Evolutionary conservation across 306 rosid species (phyloP).

Genomic region (Inga oerstediana): DNA sequence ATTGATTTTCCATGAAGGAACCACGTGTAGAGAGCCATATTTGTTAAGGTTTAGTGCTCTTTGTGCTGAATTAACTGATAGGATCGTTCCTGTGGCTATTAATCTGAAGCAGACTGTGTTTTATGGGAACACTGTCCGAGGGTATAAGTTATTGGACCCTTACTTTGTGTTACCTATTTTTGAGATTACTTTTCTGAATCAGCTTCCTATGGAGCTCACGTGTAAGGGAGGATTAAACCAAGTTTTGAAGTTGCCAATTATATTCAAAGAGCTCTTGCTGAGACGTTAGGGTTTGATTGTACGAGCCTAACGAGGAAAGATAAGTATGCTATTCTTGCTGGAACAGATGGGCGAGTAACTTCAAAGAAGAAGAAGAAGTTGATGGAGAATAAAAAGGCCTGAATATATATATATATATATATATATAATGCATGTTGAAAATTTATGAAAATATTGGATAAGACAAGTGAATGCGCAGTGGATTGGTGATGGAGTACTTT

Average conservation of each 20-base stretch:
- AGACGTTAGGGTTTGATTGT: background rate
- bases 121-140: constrained; percentile 71
- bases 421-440: background rate
- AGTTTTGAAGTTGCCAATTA: background rate
- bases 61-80: constrained; percentile 77
- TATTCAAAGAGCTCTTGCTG: background rate
- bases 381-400: background rate
- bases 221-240: background rate
- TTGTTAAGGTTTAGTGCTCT: constrained; percentile 84
- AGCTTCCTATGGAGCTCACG: background rate
- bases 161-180: constrained; percentile 80
- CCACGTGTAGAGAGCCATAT: constrained; percentile 86
- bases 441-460: no score
- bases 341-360: background rate
- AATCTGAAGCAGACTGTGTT: constrained; percentile 83
- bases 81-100: constrained; percentile 88
- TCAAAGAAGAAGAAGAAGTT: background rate
- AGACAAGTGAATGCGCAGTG: background rate
- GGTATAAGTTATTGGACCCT: constrained; percentile 78
- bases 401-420: background rate
- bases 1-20: constrained; percentile 81
- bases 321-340: background rate
- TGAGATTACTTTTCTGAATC: background rate
- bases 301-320: background rate
- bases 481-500: background rate